Evolutionary conservation across 2,329 filamentous ascomycete species (phyloP), one percentile per base, ranked within the genome.

Genomic region (Ceratocystis huliohia): DNA sequence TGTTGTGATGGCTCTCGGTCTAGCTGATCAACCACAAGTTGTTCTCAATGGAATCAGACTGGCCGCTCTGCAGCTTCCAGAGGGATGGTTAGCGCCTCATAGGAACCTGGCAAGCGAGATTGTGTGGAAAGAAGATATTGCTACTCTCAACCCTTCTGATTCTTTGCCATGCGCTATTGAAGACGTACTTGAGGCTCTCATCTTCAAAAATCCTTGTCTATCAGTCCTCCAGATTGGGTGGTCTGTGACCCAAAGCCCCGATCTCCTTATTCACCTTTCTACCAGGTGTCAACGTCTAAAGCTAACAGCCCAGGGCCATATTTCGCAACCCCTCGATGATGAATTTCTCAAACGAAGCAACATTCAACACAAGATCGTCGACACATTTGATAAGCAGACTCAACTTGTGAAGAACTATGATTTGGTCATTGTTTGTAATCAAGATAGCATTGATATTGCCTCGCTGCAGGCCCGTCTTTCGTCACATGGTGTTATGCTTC

Each of bases 61-160:
- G 13, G 69, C 74, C 0, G 66, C 68, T 1, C 69, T 73, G 2
- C 69, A 73, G 0, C 68, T 71, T 4, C 70, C 69, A 0, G 68
- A 71, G 0, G 73, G 71, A 0, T 83, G 80, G 68, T 70, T 84
- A 7, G 78, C 80, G 0, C 79, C 77, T 28, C 76, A 82, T 69
- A 78, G 76, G 41, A 78, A 78, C 22, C 73, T 84, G 1, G 81
- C 79, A 66, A 79, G 78, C 1, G 73, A 80, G 68, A 74, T 83
- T 62, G 69, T 75, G 1, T 84, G 81, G 81, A 73, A 77, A 22
- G 71, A 77, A 64, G 75, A 80, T 65, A 70, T 72, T 5, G 65
- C 69, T 1, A 75, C 71, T 8, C 68, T 72, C 0, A 44, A 48
- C 5, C 13, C 22, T 17, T 30, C 1, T 37, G 33, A 37, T 6